Evolutionary conservation across 495 filamentous ascomycete genomes (phyloP), one percentile per base, ranked within the genome.

Genomic region (Hyphodiscus hymeniophilus): DNA sequence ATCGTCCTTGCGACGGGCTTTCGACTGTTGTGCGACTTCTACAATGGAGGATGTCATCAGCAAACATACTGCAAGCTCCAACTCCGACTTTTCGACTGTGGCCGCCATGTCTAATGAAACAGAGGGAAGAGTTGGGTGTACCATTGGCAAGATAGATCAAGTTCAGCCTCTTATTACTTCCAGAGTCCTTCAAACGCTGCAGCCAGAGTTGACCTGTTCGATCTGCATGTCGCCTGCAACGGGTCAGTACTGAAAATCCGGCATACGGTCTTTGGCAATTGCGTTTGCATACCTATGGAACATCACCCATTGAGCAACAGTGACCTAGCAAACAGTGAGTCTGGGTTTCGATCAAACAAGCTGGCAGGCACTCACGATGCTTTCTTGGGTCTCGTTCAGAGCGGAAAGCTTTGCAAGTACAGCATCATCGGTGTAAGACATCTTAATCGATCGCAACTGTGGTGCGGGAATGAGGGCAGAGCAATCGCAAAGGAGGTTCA

Each of bases 281-380:
- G 26, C 20, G 42, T 49, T 41, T 53, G 45, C 67, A 57, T 84
- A 94, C 90, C 89, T 82, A 68, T 99, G 89, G 63, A 97, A 99
- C 84, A 97, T 89, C 47, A 99, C 86, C 94, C 94, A 99, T 83
- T 96, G 90, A 36, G 89, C 84, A 42, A 94, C 89, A 39, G 87
- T 85, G 3, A 59, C 56, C 56, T 59, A 38, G 7, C 20, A 45
- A 20, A 38, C 5, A 39, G 23, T 24, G 49, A 35, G 13, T 45
- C 17, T 18, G 7, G n/a, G 0, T 7, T 8, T n/a, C 20, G 38
- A 10, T 2, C 23, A 2, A 7, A 15, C 5, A n/a, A 26, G 17
- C 22, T 3, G 24, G 32, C 7, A 20, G 7, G 20, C 21, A 52
- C 56, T 31, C 38, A 94, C 87, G 57, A 97, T 95, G 67, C 86